A percentile compares a stretch with the other conserved stretches of the same genome.
Conservation (phyloP, 495 filamentous ascomycete genomes). For the Xylaria flabelliformis region DNA sequence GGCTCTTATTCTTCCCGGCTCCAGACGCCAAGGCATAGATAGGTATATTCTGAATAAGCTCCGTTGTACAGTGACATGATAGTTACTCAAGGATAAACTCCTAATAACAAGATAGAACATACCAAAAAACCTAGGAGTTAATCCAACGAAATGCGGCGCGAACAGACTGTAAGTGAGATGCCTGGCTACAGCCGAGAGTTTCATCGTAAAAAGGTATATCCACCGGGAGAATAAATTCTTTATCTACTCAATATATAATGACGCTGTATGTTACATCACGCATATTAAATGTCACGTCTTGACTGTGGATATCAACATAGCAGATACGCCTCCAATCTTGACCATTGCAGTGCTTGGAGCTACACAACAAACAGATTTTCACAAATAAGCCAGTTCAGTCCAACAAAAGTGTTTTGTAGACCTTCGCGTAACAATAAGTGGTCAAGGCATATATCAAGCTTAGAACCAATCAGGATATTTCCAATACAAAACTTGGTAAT, state of each 20-base stretch:
- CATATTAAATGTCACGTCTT: background rate
- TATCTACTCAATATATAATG: background rate
- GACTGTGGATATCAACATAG: background rate
- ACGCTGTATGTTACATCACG: background rate
- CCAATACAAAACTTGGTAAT: background rate
- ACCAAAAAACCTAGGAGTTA: background rate
- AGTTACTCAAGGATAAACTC: background rate
- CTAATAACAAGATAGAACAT: background rate
- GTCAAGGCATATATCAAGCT: background rate
- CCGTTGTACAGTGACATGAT: background rate
- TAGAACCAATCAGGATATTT: background rate
- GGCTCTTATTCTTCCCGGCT: background rate
- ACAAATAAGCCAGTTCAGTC: background rate
- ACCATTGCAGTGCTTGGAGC: background rate
- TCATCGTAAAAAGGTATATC: background rate
- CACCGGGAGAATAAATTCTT: background rate
- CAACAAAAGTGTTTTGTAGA: background rate
- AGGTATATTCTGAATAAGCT: background rate
- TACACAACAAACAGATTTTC: background rate
- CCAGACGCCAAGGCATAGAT: background rate
- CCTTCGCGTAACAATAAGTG: background rate
- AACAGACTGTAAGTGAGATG: background rate
- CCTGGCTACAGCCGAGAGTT: background rate
- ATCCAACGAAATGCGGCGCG: background rate
- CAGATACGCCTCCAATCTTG: background rate